Evolutionary conservation across 805 yeast genomes (phyloP), one percentile per base, ranked within the genome.

Genomic region (Huiozyma sinensis): DNA sequence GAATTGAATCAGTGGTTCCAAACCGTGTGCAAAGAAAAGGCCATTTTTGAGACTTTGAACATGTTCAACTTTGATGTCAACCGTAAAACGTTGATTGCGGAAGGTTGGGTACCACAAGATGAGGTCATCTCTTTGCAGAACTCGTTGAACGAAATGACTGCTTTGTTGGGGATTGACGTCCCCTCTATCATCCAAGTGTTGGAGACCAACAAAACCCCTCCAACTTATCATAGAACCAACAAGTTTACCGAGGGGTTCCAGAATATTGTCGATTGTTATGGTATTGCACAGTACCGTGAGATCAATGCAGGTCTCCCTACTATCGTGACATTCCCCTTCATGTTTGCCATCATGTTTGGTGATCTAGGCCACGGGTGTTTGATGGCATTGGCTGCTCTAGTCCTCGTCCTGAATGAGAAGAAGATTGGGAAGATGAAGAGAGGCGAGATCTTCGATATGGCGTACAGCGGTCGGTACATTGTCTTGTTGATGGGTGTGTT

Each of bases 311-410:
- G 86, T 44, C 69, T 81, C 48, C 81, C 89, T 12, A 77, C 88
- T 1, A 72, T 81, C 36, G 78, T 81, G 12, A 82, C 89, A 0
- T 82, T 82, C 65, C 89, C 89, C 11, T 82, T 81, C 57, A 78
- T 82, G 85, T 82, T 82, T 65, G 87, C 89, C 12, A 78, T 82
- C 49, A 82, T 82, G 89, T 82, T 82, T 65, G 89, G 89, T 65
- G 89, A 82, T 65, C 66, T 81, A 50, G 89, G 89, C 8, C 89
- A 82, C 57, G 89, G 89, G n/a, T 64, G 78, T 45, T 66, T 82
- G 44, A 65, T 82, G 56, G 60, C 74, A 30, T 58, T 79, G 50
- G 80, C 76, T 17, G 83, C 83, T 9, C 49, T 70, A 13, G 57
- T 65, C 4, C 61, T 82, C 46, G 81, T 81, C 7, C 54, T 69